Base-by-base conservation (phyloP, 2,329 filamentous ascomycete genomes). In the Scytalidium lignicola region DNA sequence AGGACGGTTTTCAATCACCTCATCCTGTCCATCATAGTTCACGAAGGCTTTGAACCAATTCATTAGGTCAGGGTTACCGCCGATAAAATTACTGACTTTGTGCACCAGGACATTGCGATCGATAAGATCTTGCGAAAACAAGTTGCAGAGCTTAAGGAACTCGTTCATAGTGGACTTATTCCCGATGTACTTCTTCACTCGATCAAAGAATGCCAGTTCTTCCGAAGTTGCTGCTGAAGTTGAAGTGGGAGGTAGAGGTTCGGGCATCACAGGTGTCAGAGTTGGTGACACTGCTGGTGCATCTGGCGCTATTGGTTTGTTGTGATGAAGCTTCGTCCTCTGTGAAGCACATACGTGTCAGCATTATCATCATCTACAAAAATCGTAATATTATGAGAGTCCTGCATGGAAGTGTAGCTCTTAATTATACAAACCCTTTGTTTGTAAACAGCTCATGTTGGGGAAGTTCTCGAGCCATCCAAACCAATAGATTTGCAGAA, bases 91-190 rank as follows among this genome's bases (percentile, higher is more conserved):
- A 47, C 85, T 82, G 2, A 90, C 89, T 64, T 93, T 88, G 65
- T 90, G 85, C 21, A 93, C 82, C 13, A 99, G 74, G 2, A 90
- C 83, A 52, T 88, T 84, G 50, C 86, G 86, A 62, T 95, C 90
- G 53, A 99, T 95, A 45, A 99, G 78, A 58, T 95, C 91, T 60
- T 95, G 88, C 19, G 88, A 93, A 71, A 90, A 99, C 23, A 99
- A 77, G 59, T 97, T 99, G 74, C 92, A 93, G 6, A 99, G 81
- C 72, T 99, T 99, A 55, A 99, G 71, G 68, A 99, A 99, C 66
- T 99, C 93, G 60, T 88, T 91, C 78, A 95, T 95, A 2, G 86
- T 86, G 49, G 89, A 87, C 66, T 95, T 88, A 67, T 97, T 97
- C 53, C 86, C 85, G 50, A 99, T 89, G 62, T 86, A 92, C 69